These are phyloP conservation scores for Microbotryum scabiosae DNA, from an alignment of 1,284 basidiomycete species.

Conservation along the genomic window DNA sequence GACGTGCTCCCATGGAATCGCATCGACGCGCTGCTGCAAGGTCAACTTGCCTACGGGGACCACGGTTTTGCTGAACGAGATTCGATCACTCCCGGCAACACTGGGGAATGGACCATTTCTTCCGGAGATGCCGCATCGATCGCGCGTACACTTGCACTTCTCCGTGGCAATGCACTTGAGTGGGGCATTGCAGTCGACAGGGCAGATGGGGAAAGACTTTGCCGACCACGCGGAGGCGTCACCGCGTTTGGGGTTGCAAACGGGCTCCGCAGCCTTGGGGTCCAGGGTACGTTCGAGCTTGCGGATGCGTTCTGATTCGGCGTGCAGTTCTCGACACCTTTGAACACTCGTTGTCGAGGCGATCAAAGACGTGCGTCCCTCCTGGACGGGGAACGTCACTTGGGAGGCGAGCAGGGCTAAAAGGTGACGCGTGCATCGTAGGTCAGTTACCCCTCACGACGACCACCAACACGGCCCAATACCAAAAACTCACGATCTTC, in stretches of 20 bases:
- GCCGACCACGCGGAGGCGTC: conserved; percentile 26
- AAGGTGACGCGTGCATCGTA: neutral
- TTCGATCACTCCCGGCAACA: conserved; percentile 17
- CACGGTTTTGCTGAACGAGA: conserved; percentile 15
- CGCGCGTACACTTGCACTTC: conserved; percentile 33
- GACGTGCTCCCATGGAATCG: conserved; percentile 29
- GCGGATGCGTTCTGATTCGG: conserved; percentile 27
- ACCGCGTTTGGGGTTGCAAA: conserved; percentile 15
- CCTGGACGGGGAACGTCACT: conserved; percentile 30
- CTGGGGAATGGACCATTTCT: conserved; percentile 14
- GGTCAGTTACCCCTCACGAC: neutral
- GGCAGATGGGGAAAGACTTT: conserved; percentile 29
- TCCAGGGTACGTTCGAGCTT: conserved; percentile 16
- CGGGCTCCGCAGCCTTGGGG: neutral
- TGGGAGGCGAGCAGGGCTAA: conserved; percentile 33
- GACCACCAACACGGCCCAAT: neutral
- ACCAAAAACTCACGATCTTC: conserved; percentile 31
- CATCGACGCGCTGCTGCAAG: conserved; percentile 18
- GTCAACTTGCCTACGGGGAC: neutral
- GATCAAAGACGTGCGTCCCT: conserved; percentile 29
- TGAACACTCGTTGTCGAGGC: conserved; percentile 30
- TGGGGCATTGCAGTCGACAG: conserved; percentile 31
- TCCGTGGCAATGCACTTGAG: conserved; percentile 32
- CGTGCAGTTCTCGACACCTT: conserved; percentile 28
- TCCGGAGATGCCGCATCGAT: conserved; percentile 29